Evolutionary conservation across 2,329 filamentous ascomycete genomes (phyloP).

Genomic region (Aspergillus transmontanensis): DNA sequence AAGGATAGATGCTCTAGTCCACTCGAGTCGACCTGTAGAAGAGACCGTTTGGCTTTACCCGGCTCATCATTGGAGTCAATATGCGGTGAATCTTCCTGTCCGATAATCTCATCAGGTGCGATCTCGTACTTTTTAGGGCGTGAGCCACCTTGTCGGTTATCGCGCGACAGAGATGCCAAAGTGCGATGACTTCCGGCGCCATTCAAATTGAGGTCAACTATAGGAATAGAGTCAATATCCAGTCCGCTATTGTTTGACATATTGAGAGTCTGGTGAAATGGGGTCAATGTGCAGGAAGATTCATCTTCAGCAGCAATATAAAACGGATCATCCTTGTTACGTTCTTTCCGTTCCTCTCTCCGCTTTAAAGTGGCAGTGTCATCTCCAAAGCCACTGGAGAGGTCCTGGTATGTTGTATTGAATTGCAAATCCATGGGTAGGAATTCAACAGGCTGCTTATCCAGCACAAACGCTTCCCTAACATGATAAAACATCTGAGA

Average conservation of each 20-base stretch:
- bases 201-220: constrained; percentile 86
- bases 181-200: constrained; percentile 41
- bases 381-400: constrained; percentile 51
- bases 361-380: constrained; percentile 73
- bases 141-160: constrained; percentile 37
- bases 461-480: constrained; percentile 26
- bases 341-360: constrained; percentile 75
- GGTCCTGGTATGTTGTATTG: constrained; percentile 38
- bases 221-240: constrained; percentile 92
- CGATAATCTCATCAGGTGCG: constrained; percentile 73
- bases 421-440: constrained; percentile 24
- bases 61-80: constrained; percentile 37
- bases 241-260: constrained; percentile 75
- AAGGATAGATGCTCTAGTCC: constrained; percentile 74
- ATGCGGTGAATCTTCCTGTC: constrained; percentile 40
- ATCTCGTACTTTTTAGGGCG: constrained; percentile 66
- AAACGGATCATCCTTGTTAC: constrained; percentile 91
- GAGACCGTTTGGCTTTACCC: constrained; percentile 58
- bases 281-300: constrained; percentile 67
- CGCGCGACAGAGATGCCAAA: constrained; percentile 20
- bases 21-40: constrained; percentile 86
- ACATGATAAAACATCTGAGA: constrained; percentile 44
- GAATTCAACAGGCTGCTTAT: constrained; percentile 25
- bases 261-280: constrained; percentile 74
- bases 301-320: constrained; percentile 70